Evolutionary conservation across 208 protist species (phyloP).

Genomic region (Acanthamoeba triangularis): DNA sequence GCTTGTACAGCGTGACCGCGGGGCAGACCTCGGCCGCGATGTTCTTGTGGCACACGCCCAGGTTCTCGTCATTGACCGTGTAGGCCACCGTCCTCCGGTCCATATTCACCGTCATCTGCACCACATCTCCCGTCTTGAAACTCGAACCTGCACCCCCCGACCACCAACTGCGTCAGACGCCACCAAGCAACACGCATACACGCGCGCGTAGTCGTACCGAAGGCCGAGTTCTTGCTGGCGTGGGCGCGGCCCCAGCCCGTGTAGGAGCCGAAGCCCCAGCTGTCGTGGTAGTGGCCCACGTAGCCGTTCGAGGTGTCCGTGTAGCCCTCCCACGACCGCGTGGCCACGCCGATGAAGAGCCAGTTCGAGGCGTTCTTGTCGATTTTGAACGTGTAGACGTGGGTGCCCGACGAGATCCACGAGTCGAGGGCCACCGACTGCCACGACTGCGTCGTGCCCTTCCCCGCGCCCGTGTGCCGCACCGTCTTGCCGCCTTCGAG

Average conservation of each 20-base stretch:
- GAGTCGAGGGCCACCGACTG: background rate
- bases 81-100: background rate
- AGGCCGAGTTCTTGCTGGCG: constrained; percentile 30
- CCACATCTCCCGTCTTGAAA: constrained; percentile 41
- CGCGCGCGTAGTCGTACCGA: background rate
- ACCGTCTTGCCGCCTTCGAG: background rate
- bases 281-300: constrained; percentile 13
- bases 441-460: background rate
- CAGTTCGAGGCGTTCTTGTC: constrained; percentile 53
- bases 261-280: constrained; percentile 32
- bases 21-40: constrained; percentile 45
- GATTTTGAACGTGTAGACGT: constrained; percentile 29
- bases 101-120: constrained; percentile 56
- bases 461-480: background rate
- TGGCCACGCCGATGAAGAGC: constrained; percentile 28
- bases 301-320: background rate
- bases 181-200: background rate
- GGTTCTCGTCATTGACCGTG: constrained; percentile 8
- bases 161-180: no score
- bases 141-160: background rate
- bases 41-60: constrained; percentile 55
- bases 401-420: constrained; percentile 12
- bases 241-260: constrained; percentile 33
- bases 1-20: constrained; percentile 38
- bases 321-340: constrained; percentile 32